Evolutionary conservation across 1,284 basidiomycete genomes (phyloP).

Genomic region (Inonotus hispidus): DNA sequence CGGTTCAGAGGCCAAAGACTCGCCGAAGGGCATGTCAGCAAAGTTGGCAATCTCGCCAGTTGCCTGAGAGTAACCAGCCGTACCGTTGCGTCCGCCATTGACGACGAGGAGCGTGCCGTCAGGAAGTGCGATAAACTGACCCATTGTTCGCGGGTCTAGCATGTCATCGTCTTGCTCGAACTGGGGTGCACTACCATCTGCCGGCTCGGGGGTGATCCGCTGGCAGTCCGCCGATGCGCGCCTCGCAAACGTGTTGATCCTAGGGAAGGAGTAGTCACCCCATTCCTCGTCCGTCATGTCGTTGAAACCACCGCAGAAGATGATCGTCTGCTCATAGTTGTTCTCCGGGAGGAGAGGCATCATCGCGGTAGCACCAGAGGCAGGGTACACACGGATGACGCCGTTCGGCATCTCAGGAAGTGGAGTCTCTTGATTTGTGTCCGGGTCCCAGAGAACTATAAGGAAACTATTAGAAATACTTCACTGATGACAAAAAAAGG

Average conservation of each 20-base stretch:
- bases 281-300: conserved; percentile 68
- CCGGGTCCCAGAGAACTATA: conserved; percentile 59
- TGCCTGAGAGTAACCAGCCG: conserved; percentile 59
- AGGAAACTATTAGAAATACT: conserved; percentile 19
- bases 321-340: conserved; percentile 78
- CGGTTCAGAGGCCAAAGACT: conserved; percentile 63
- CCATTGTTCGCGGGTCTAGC: conserved; percentile 76
- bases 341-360: conserved; percentile 86
- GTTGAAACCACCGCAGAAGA: conserved; percentile 82
- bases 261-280: conserved; percentile 68
- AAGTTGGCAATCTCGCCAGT: conserved; percentile 43
- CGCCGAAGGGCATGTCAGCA: conserved; percentile 53
- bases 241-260: conserved; percentile 58
- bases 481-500: conserved; percentile 18
- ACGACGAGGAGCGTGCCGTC: conserved; percentile 69
- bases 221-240: conserved; percentile 65
- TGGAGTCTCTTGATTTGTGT: conserved; percentile 52
- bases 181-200: conserved; percentile 45
- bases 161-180: conserved; percentile 73
- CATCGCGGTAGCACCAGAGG: conserved; percentile 87
- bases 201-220: conserved; percentile 76
- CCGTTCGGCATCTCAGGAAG: conserved; percentile 59
- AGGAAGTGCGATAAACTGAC: conserved; percentile 79
- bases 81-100: conserved; percentile 78
- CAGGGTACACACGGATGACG: conserved; percentile 86